Base-by-base conservation (phyloP, 2,329 filamentous ascomycete species). In the Colletotrichum paranaense region DNA sequence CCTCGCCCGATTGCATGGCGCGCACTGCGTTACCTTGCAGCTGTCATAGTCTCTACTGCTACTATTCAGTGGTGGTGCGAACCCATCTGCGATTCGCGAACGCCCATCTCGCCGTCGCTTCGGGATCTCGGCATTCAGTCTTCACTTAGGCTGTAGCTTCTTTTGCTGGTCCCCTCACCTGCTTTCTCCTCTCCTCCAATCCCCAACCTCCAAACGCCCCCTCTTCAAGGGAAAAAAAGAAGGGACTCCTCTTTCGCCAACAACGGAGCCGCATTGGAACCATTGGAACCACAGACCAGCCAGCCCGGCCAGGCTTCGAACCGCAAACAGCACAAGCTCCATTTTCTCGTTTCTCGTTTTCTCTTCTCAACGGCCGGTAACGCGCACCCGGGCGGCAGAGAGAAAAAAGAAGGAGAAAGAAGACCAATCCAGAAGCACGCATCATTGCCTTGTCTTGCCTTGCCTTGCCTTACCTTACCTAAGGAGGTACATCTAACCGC, bases 111-210 rank as follows among this genome's bases (percentile, higher is more conserved):
- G 66, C 46, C 46, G n/a, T 42, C 66, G 22, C 32, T 32, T 68
- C 67, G 67, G 67, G 52, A 30, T 42, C 26, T 69, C 67, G 67
- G 70, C 67, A 70, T 73, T 73, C 46, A 38, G 38, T 28, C 38
- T 42, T 42, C 38, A 42, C 8, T 5, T n/a, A 49, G 42, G 42
- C 42, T 49, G 42, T 49, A 46, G 30, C 53, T 46, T 32, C 22
- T 6, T 6, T 8, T 49, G 30, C 55, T 42, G 38, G 38, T 19
- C 53, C 57, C n/a, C 24, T 42, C 53, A n/a, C 26, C n/a, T n/a
- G 32, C 26, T 26, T n/a, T 24, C 30, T 38, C 30, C 30, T 14
- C 32, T 26, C 24, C 42, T 55, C 64, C 30, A 24, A 46, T 46
- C 22, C 32, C 28, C n/a, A 24, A 5, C 53, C 30, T 24, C 62